Evolutionary conservation across 768 basidiomycete species (phyloP), one percentile per base, ranked within the genome.

Genomic region (Psilocybe tampanensis): DNA sequence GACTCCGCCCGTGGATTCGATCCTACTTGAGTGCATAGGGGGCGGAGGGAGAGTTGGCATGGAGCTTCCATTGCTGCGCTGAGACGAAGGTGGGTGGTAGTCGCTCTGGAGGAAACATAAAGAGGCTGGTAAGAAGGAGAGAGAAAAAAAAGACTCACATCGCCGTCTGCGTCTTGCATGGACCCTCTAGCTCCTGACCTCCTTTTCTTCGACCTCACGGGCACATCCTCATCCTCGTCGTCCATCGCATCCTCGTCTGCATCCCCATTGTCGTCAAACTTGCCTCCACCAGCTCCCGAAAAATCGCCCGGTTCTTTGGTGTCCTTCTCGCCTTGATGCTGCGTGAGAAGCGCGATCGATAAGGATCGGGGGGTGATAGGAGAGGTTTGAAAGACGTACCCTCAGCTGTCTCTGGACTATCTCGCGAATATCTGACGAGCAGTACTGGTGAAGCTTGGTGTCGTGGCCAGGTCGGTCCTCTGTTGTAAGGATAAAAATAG

Each of bases 401-500:
- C 80, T 73, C 39, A 83, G 61, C 67, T 88, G 86, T 50, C 85
- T 80, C 60, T 85, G 77, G 21, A 89, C 80, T 55, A 88, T 82
- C 57, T 78, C 75, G 55, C 81, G 75, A 56, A 83, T 78, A 65
- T 87, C 84, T 15, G 62, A 66, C 3, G 88, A 89, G 68, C 82
- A 84, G 61, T 89, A 89, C 65, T 89, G 85, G 69, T 85, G 86
- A n/a, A 88, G 78, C 69, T 88, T 89, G 62, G 83, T 69, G 64
- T 86, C 82, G 66, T 89, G 88, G 7, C 86, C 86, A 8, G 83
- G 74, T 17, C 83, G 78, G 64, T 84, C 82, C 71, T 86, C 84
- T 86, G 18, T n/a, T 21, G 19, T 33, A 9, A 50, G n/a, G 58
- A 61, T 66, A 65, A 65, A 66, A 65, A 66, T 65, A 67, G 65